Base-by-base conservation (phyloP, 78 protist species). In the Cavenderia fasciculata region DNA sequence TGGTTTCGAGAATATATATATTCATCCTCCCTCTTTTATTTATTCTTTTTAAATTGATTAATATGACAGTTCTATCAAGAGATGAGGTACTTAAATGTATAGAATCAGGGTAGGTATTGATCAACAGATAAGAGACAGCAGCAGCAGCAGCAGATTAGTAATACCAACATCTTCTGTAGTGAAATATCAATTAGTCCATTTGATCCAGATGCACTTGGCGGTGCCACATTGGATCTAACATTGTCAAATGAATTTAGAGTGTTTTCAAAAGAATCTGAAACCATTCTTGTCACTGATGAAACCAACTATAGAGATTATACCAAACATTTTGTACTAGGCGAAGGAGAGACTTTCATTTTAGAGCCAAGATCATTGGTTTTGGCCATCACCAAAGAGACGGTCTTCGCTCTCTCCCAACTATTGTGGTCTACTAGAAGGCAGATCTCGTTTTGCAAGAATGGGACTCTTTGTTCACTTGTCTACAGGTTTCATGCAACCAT, bases 401-500 rank as follows among this genome's bases (percentile, higher is more conserved):
- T 95, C 12, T 74, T n/a, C 52, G 16, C 33, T 95, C 51, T 59
- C 94, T 6, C 86, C 94, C 27, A 52, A 52, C 16, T 51, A 85
- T 27, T 94, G 97, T 77, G 97, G 96, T 29, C 43, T 95, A 0
- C 27, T 95, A 25, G 94, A 94, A 65, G 97, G 97, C 14, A 52
- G 97, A 86, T 89, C 95, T 29, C 40, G 61, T 36, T 95, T 95
- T 65, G 97, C 97, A 33, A 31, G 97, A 27, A 27, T 94, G 19
- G 97, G 97, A 21, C 27, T 95, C 33, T 71, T 88, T 52, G 91
- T 95, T 2, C 97, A 95, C 61, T 79, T 95, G 8, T 88, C 97
- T 11, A 95, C 97, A 34, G 85, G 93, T 34, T 95, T 95, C 43
- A 95, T 95, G 95, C 56, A 94, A 14, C 97, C 97, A 34, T 96